Evolutionary conservation across 1,139 yeast genomes (phyloP).

Genomic region (Yamadazyma taylorii): DNA sequence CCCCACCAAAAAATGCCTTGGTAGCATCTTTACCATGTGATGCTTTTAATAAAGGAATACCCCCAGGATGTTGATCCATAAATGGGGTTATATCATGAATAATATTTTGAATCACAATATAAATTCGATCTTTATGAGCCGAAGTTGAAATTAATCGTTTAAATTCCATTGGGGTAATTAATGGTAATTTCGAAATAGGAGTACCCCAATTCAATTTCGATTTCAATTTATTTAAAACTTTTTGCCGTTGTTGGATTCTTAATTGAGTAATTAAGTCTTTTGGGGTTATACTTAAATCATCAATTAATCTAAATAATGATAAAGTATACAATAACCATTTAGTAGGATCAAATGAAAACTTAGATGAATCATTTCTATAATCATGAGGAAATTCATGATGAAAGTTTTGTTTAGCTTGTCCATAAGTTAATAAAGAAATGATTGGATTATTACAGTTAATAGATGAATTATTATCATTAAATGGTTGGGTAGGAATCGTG

Average conservation of each 20-base stretch:
- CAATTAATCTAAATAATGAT: conserved; percentile 39
- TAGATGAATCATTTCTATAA: conserved; percentile 49
- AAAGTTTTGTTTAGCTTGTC: conserved; percentile 64
- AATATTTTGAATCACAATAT: conserved; percentile 51
- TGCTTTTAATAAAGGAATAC: conserved; percentile 56
- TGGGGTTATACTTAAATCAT: conserved; percentile 42
- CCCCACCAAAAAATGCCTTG: conserved; percentile 72
- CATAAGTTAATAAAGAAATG: conserved; percentile 56
- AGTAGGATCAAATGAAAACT: conserved; percentile 64
- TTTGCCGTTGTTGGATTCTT: conserved; percentile 64
- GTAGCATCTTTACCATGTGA: conserved; percentile 75
- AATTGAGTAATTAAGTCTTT: conserved; percentile 54
- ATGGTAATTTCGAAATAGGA: conserved; percentile 66
- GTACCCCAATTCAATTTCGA: conserved; percentile 77
- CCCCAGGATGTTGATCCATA: conserved; percentile 74
- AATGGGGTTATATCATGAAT: conserved; percentile 76
- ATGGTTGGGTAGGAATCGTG: conserved; percentile 53
- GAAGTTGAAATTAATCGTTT: conserved; percentile 37
- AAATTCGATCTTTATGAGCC: conserved; percentile 37
- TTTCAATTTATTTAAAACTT: conserved; percentile 55
- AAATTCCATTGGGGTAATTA: conserved; percentile 51
- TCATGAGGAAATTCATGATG: conserved; percentile 79
- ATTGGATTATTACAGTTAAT: conserved; percentile 49
- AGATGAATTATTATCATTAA: conserved; percentile 61
- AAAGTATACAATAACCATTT: conserved; percentile 55